A percentile compares a stretch with the other conserved stretches of the same genome.
phyloP scores from a whole-genome alignment of 2,329 filamentous ascomycete genomes.

The Fusarium drepaniforme region DNA sequence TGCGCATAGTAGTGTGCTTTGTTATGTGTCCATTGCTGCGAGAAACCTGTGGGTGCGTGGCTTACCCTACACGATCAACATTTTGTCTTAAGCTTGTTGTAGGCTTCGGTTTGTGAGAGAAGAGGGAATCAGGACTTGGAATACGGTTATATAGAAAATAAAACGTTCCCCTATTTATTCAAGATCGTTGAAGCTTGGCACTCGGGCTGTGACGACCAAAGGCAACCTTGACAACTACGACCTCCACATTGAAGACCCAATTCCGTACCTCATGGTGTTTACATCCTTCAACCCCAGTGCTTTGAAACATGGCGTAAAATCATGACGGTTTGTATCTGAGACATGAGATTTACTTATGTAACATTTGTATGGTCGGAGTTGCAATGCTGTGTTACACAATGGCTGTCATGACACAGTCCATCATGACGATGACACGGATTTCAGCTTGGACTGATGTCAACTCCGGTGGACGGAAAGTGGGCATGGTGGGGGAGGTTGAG shows the following conservation, averaged over 20 bases:
- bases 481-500: neutral
- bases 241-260: neutral
- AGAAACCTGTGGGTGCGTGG: neutral
- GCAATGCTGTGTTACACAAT: neutral
- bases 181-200: too few relatives aligned
- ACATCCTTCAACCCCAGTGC: neutral
- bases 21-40: neutral
- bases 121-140: too few relatives aligned
- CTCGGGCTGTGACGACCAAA: neutral
- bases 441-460: neutral
- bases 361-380: neutral
- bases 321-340: too few relatives aligned
- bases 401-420: neutral
- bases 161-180: too few relatives aligned
- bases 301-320: neutral
- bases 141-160: too few relatives aligned
- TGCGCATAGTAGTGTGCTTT: neutral
- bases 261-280: neutral
- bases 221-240: neutral
- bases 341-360: too few relatives aligned
- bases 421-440: neutral
- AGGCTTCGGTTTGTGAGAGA: neutral
- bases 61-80: neutral
- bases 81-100: neutral
- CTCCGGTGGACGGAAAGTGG: constrained; percentile 10